Evolutionary conservation across 2,329 filamentous ascomycete genomes (phyloP), one percentile per base, ranked within the genome.

Genomic region (Colletotrichum lindemuthianum): DNA sequence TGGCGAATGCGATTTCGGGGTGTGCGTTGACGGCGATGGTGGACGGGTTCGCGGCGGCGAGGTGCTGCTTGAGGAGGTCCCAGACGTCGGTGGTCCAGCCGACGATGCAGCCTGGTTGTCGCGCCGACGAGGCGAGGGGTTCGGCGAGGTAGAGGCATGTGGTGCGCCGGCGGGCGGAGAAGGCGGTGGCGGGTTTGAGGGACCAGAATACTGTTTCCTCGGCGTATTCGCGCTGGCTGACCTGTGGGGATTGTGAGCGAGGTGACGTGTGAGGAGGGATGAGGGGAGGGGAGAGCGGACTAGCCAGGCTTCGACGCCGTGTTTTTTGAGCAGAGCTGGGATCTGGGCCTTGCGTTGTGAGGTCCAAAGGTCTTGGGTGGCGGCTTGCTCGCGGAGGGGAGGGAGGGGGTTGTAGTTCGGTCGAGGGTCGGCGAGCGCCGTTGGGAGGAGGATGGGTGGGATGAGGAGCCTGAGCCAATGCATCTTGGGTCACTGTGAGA

Each of bases 191-290:
- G 16, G 74, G 71, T 67, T 83, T 84, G 39, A 84, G 75, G 4
- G 81, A 80, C 81, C 81, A 84, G 71, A 84, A 84, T 32, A 80
- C 77, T 0, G 81, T 83, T 60, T 84, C 82, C 68, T 84, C 82
- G 64, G 79, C 81, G 69, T 84, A 83, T 67, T 84, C 82, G 53
- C 78, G 79, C 71, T 84, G 81, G 73, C 79, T 81, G 68, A 83
- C 81, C 80, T 83, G 49, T 11, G 9, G 24, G 6, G 16, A 3
- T 1, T 34, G 52, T 58, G 10, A 63, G 43, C 16, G 3, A 7
- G 8, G 4, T 9, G 45, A 5, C 43, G 47, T 11, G 2, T 39
- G 57, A 33, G 32, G 11, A 52, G 59, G 9, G 39, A 2, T 16
- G 8, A 33, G 13, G 36, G 36, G 36, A 48, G 50, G 52, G 12